A percentile compares a stretch with the other conserved stretches of the same genome.
phyloP scores from a whole-genome alignment of 495 filamentous ascomycete genomes.

The Hyaloscypha bicolor region DNA sequence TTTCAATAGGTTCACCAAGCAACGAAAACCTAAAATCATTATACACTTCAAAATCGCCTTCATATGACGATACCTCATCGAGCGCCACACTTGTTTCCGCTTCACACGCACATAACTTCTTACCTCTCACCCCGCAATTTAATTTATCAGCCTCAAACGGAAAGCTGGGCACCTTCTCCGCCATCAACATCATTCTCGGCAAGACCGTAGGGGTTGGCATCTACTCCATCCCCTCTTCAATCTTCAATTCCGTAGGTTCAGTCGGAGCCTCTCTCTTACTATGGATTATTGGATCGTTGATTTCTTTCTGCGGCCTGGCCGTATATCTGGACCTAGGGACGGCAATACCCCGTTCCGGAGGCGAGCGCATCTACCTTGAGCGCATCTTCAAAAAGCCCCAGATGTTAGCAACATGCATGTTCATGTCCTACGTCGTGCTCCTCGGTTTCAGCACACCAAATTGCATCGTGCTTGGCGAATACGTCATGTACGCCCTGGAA shows the following conservation, averaged over 20 bases:
- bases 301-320: slow-evolving; percentile 45
- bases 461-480: slow-evolving; percentile 67
- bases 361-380: slow-evolving; percentile 65
- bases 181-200: slow-evolving; percentile 40
- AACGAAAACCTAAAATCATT: slow-evolving; percentile 6
- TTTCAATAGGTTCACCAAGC: slow-evolving; percentile 15
- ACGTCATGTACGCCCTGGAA: slow-evolving; percentile 63
- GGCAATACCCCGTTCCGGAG: slow-evolving; percentile 51
- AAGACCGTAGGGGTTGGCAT: slow-evolving; percentile 34
- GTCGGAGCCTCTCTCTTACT: slow-evolving; percentile 42
- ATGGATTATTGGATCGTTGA: slow-evolving; percentile 44
- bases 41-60: slow-evolving; percentile 1
- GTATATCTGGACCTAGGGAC: slow-evolving; percentile 60
- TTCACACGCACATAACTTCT: slow-evolving; percentile 5
- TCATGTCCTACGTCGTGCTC: slow-evolving; percentile 58
- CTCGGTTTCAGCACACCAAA: slow-evolving; percentile 59
- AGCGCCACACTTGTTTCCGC: slow-evolving; percentile 29
- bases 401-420: slow-evolving; percentile 63
- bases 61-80: slow-evolving; percentile 19
- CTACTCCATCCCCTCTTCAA: slow-evolving; percentile 47
- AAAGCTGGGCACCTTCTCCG: slow-evolving; percentile 37
- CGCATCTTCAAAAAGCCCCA: slow-evolving; percentile 61
- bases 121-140: slow-evolving; percentile 26
- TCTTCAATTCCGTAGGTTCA: slow-evolving; percentile 45
- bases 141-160: slow-evolving; percentile 6